Base-by-base conservation (phyloP, 306 rosid genomes). In the Vigna radiata region DNA sequence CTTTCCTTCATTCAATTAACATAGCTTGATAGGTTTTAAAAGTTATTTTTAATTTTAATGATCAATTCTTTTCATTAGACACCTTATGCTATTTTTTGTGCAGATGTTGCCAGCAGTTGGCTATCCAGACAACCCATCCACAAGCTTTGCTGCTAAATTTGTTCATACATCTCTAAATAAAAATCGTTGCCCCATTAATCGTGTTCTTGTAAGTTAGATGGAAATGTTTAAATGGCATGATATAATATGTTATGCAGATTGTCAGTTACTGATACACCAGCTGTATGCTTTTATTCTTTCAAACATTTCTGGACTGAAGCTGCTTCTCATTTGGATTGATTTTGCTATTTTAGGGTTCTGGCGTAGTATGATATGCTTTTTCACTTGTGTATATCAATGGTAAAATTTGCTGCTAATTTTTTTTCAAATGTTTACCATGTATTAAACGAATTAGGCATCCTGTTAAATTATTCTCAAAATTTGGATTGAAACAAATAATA, bases 101-200 rank as follows among this genome's bases (percentile, higher is more conserved):
- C 86, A 95, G 99, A 87, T 95, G 93, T 82, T 95, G 86, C 97
- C 99, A 4, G 73, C 97, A 43, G 92, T 83, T 68, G 97, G 97
- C 37, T 90, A 95, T 85, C 76, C 97, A 80, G 97, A 95, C 84
- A 95, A 95, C 81, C 99, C 99, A 66, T 91, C 99, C 63, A 92
- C 96, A 23, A 91, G 97, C 90, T 95, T 95, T 87, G 89, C 94
- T 37, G 88, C 97, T 27, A 95, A 95, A 86, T 95, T 90, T 82
- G 99, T 92, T 47, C 99, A 95, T 83, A 95, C 99, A 37, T 95
- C 99, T 61, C 80, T 93, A 75, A 95, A 95, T 87, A 95, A 95
- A 84, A 91, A 92, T 70, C 97, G 99, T 25, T 90, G 96, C 79
- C 88, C 99, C 3, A 95, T 95, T 55, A 95, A 95, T 76, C 91